phyloP scores from a whole-genome alignment of 768 basidiomycete species.

The Hericium coralloides region DNA sequence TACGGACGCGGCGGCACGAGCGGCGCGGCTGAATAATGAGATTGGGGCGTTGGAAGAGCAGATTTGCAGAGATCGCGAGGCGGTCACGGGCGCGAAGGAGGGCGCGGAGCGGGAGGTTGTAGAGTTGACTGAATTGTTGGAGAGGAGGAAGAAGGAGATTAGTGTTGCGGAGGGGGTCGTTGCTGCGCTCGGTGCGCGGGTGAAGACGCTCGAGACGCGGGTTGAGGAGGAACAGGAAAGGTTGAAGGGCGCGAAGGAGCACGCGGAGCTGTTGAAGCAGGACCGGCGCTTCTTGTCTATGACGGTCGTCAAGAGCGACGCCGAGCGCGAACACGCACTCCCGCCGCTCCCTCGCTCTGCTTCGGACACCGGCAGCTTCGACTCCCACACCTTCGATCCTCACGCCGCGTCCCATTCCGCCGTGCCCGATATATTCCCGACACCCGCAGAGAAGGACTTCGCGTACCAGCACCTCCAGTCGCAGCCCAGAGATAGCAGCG shows the following conservation, averaged over 20 bases:
- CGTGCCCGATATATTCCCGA: constrained; percentile 2
- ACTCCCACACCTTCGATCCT: no score
- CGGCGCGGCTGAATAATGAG: neutral
- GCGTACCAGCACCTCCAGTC: constrained; percentile 2
- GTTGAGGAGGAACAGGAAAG: constrained; percentile 55
- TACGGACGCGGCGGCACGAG: constrained; percentile 6
- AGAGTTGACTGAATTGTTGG: constrained; percentile 32
- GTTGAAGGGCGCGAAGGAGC: constrained; percentile 49
- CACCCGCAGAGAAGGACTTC: constrained; percentile 11
- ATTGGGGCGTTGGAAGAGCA: neutral
- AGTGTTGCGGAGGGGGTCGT: constrained; percentile 41
- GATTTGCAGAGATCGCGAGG: neutral
- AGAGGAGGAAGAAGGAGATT: constrained; percentile 33
- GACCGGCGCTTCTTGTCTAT: constrained; percentile 29
- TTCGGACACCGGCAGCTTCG: neutral
- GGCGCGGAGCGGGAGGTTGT: constrained; percentile 22
- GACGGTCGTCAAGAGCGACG: constrained; percentile 15
- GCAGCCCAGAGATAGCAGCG: constrained; percentile 3
- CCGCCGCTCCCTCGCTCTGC: neutral
- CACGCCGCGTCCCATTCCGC: no score
- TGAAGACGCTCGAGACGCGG: constrained; percentile 66
- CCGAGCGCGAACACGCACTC: neutral
- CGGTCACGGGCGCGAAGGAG: neutral
- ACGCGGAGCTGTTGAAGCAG: constrained; percentile 41
- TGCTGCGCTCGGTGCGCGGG: constrained; percentile 44